Evolutionary conservation across 148 eudicot genomes (phyloP).

Genomic region (Selenicereus undatus): DNA sequence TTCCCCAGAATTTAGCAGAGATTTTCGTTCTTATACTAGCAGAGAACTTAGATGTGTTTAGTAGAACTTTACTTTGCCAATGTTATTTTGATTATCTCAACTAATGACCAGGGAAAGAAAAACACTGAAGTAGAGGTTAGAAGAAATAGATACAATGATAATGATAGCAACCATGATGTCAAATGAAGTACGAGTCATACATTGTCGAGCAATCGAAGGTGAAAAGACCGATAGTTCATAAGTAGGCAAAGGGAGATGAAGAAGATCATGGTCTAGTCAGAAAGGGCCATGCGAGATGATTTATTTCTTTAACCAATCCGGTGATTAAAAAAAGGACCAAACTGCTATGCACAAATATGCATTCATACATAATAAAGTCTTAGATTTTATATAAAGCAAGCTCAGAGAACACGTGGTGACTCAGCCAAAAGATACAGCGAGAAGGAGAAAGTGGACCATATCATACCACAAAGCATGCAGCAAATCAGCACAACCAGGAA

Average conservation of each 20-base stretch:
- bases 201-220: background rate
- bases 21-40: too few species aligned
- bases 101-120: too few species aligned
- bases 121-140: background rate
- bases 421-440: slow-evolving; percentile 1
- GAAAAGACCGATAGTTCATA: background rate
- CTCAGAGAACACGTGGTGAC: slow-evolving; percentile 10
- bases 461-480: slow-evolving; percentile 19
- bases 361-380: background rate
- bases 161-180: background rate
- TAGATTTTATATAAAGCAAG: slow-evolving; percentile 3
- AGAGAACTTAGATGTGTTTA: too few species aligned
- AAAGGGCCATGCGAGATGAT: slow-evolving; percentile 3
- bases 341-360: background rate
- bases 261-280: background rate
- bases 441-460: background rate
- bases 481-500: slow-evolving; percentile 11
- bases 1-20: too few species aligned
- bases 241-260: slow-evolving; percentile 3
- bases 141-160: background rate
- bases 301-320: background rate
- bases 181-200: background rate
- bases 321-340: background rate
- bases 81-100: too few species aligned
- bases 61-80: too few species aligned